These are phyloP conservation scores for Scheffersomyces cryptocercus DNA, from an alignment of 1,139 yeast genomes.

Conservation along the genomic window DNA sequence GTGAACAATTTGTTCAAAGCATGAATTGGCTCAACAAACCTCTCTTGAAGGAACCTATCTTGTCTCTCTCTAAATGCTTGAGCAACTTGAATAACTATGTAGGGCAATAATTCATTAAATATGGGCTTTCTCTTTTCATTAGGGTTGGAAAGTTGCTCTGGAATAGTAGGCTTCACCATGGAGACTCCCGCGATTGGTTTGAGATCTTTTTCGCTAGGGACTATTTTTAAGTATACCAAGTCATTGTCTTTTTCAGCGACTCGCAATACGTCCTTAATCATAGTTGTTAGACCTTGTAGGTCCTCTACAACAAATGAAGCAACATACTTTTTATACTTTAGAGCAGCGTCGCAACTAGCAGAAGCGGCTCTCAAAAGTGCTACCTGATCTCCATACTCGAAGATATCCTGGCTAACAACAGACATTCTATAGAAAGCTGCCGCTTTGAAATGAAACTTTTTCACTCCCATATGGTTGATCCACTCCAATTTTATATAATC, in stretches of 20 bases:
- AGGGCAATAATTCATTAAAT: conserved; percentile 66
- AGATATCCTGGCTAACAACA: conserved; percentile 43
- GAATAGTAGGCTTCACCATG: conserved; percentile 55
- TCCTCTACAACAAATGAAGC: conserved; percentile 46
- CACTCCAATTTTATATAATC: conserved; percentile 61
- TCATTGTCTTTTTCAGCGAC: conserved; percentile 79
- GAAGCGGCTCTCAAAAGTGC: conserved; percentile 51
- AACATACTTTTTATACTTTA: conserved; percentile 44
- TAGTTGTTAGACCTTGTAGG: conserved; percentile 44
- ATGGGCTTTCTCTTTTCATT: conserved; percentile 24
- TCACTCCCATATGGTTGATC: conserved; percentile 60
- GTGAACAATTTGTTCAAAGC: conserved; percentile 51
- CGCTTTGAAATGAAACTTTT: conserved; percentile 63
- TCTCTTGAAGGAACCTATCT: conserved; percentile 52
- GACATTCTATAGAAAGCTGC: conserved; percentile 71
- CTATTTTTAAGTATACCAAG: conserved; percentile 66
- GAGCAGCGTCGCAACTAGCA: conserved; percentile 33
- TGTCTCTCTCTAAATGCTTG: conserved; percentile 71
- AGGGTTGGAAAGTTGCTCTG: conserved; percentile 27
- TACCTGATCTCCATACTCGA: conserved; percentile 71
- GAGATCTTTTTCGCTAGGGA: conserved; percentile 51
- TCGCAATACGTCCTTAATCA: conserved; percentile 47
- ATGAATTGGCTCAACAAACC: conserved; percentile 53
- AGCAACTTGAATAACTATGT: conserved; percentile 63
- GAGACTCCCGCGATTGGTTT: conserved; percentile 49